Evolutionary conservation across 1,284 basidiomycete species (phyloP).

Genomic region (Laetiporus sulphureus): DNA sequence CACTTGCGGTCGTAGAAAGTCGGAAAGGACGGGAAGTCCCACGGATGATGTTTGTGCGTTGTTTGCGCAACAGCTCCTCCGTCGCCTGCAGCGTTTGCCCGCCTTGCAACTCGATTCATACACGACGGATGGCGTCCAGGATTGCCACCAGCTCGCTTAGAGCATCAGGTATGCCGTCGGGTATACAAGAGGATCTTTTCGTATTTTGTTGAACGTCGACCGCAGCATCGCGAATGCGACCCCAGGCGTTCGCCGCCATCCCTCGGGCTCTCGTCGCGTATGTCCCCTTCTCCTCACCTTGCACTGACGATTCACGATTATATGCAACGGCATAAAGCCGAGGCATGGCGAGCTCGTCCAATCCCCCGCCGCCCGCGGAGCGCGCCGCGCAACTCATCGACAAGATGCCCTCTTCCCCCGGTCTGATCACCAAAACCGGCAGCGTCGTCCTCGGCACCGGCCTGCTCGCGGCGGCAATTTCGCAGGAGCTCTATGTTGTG

Average conservation of each 20-base stretch:
- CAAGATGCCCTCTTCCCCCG: constrained; percentile 85
- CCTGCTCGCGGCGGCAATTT: constrained; percentile 88
- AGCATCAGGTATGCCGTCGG: constrained; percentile 44
- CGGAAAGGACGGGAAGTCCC: constrained; percentile 6
- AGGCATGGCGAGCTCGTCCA: constrained; percentile 55
- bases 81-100: constrained; percentile 8
- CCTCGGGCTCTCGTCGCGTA: constrained; percentile 52
- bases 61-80: constrained; percentile 7
- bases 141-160: constrained; percentile 60
- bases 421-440: constrained; percentile 91
- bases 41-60: constrained; percentile 5
- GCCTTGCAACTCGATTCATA: constrained; percentile 1
- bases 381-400: constrained; percentile 90
- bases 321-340: constrained; percentile 37
- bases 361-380: constrained; percentile 73
- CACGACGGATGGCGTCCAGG: constrained; percentile 58
- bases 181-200: neutral
- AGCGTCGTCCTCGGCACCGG: constrained; percentile 89
- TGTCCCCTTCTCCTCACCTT: constrained; percentile 27
- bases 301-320: neutral
- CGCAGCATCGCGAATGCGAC: constrained; percentile 37
- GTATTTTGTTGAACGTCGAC: neutral
- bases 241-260: constrained; percentile 47
- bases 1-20: constrained; percentile 4
- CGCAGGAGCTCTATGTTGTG: constrained; percentile 95